These are phyloP conservation scores for Fusarium redolens DNA, from an alignment of 2,329 filamentous ascomycete species.

Conservation along the genomic window DNA sequence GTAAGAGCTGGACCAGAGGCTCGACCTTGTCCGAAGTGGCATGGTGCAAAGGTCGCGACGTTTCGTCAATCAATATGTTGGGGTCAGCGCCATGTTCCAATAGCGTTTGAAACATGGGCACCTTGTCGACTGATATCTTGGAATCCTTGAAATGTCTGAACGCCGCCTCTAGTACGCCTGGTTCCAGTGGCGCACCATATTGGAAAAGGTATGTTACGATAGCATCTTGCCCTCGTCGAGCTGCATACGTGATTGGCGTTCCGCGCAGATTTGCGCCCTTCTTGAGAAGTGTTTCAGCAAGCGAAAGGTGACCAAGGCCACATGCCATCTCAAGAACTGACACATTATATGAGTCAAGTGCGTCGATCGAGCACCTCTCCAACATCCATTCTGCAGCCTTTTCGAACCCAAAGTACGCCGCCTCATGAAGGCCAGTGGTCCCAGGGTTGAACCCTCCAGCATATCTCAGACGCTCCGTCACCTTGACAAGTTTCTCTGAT, in stretches of 20 bases:
- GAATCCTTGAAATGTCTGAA: neutral
- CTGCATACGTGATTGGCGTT: neutral
- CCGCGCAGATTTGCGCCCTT: neutral
- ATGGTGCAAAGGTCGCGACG: neutral
- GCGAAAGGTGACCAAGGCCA: neutral
- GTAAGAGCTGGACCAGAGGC: neutral
- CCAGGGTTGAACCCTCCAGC: neutral
- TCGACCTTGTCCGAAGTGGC: neutral
- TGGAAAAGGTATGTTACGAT: neutral
- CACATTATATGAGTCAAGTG: neutral
- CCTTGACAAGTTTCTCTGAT: neutral
- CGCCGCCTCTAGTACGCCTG: neutral
- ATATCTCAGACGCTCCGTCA: neutral
- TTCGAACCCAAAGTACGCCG: neutral
- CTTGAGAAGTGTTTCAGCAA: neutral
- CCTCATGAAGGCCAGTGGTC: constrained; percentile 9
- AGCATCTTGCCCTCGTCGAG: neutral
- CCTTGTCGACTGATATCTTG: neutral
- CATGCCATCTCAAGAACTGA: neutral
- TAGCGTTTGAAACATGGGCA: neutral
- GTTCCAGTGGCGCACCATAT: neutral
- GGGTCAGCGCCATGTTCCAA: neutral
- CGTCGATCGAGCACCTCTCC: neutral
- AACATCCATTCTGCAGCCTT: neutral
- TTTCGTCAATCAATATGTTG: neutral